Evolutionary conservation across 208 protist genomes (phyloP).

Genomic region (Polymyxa betae): DNA sequence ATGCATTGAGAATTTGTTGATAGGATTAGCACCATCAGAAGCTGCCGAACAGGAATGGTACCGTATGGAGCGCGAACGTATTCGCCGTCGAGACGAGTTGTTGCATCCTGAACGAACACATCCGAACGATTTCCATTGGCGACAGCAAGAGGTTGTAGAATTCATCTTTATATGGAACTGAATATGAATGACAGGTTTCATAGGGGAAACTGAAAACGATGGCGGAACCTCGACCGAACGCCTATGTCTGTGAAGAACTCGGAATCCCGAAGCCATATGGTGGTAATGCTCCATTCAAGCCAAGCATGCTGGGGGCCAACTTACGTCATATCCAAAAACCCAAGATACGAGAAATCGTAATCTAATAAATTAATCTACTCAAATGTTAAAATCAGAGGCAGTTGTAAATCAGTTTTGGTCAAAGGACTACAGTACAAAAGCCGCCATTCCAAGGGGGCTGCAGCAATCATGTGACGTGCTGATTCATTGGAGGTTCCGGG

Average conservation of each 20-base stretch:
- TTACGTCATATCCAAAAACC: slow-evolving; percentile 67
- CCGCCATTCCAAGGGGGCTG: too few relatives aligned
- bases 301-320: slow-evolving; percentile 60
- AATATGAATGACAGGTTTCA: neutral
- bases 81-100: slow-evolving; percentile 9
- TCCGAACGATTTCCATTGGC: slow-evolving; percentile 28
- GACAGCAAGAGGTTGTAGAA: neutral
- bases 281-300: slow-evolving; percentile 68
- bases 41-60: slow-evolving; percentile 68
- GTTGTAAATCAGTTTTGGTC: too few relatives aligned
- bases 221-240: slow-evolving; percentile 68
- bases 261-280: slow-evolving; percentile 71
- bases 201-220: slow-evolving; percentile 60
- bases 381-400: too few relatives aligned
- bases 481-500: too few relatives aligned
- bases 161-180: neutral
- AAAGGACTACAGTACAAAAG: too few relatives aligned
- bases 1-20: too few relatives aligned
- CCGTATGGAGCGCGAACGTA: slow-evolving; percentile 55
- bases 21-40: slow-evolving; percentile 67
- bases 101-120: slow-evolving; percentile 15
- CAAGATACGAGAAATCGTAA: slow-evolving; percentile 53
- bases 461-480: too few relatives aligned
- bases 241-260: slow-evolving; percentile 70
- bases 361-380: too few relatives aligned